These are phyloP conservation scores for Colletotrichum higginsianum DNA, from an alignment of 2,329 filamentous ascomycete genomes.

Conservation along the genomic window DNA sequence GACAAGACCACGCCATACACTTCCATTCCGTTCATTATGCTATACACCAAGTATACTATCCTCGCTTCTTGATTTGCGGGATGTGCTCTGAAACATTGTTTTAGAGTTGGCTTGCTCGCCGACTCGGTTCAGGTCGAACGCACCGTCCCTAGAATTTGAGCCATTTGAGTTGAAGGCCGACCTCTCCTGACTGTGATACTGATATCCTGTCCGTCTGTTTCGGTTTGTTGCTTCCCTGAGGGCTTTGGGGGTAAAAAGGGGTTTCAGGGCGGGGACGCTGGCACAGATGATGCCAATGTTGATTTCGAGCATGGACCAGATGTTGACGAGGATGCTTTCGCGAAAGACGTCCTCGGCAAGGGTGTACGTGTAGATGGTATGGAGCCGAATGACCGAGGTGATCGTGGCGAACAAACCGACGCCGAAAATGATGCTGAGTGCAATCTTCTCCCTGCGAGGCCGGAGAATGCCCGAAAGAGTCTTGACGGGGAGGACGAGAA, in stretches of 20 bases:
- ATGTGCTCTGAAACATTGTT: not conserved
- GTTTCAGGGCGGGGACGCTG: constrained; percentile 65
- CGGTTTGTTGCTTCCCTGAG: constrained; percentile 21
- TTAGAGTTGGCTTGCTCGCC: constrained; percentile 1
- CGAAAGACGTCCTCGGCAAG: constrained; percentile 53
- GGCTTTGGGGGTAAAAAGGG: constrained; percentile 56
- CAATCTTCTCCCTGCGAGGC: constrained; percentile 63
- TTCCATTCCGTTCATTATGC: not conserved
- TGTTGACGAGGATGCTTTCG: constrained; percentile 53
- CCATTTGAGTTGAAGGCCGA: not conserved
- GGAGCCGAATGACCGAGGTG: constrained; percentile 56
- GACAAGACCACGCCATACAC: not conserved
- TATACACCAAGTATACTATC: constrained; percentile 29
- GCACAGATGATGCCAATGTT: constrained; percentile 66
- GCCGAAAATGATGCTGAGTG: constrained; percentile 62
- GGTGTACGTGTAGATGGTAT: constrained; percentile 57
- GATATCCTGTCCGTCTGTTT: constrained; percentile 15
- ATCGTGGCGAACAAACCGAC: constrained; percentile 54
- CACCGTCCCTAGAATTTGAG: not conserved
- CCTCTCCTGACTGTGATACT: constrained; percentile 15
- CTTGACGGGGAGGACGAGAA: constrained; percentile 60
- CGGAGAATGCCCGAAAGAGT: constrained; percentile 63
- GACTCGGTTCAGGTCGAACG: not conserved
- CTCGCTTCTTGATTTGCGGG: constrained; percentile 13
- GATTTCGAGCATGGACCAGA: constrained; percentile 65